phyloP scores from a whole-genome alignment of 768 basidiomycete genomes.

The Boletus sensibilis region DNA sequence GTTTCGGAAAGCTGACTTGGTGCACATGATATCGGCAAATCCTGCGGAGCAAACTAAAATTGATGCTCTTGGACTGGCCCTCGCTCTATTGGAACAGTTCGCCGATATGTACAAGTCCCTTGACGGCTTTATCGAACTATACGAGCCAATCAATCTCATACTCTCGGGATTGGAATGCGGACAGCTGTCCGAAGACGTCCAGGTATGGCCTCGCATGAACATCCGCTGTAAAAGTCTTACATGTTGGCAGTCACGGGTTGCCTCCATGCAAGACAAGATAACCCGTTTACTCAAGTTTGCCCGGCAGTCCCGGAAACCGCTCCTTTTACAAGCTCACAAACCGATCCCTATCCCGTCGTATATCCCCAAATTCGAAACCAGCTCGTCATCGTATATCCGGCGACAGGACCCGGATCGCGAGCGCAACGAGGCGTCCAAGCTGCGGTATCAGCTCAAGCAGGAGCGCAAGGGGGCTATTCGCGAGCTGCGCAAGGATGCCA shows the following conservation, averaged over 20 bases:
- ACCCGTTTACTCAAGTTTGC: slow-evolving; percentile 71
- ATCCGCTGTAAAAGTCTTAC: slow-evolving; percentile 10
- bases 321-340: slow-evolving; percentile 88
- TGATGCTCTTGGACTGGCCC: slow-evolving; percentile 60
- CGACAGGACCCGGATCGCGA: slow-evolving; percentile 91
- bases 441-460: slow-evolving; percentile 88
- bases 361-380: slow-evolving; percentile 87
- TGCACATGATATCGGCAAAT: slow-evolving; percentile 38
- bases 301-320: slow-evolving; percentile 67
- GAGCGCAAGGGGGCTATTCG: slow-evolving; percentile 96
- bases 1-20: slow-evolving; percentile 48
- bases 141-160: slow-evolving; percentile 60
- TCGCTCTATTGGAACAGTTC: slow-evolving; percentile 65
- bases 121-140: slow-evolving; percentile 85
- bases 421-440: slow-evolving; percentile 80
- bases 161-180: slow-evolving; percentile 51
- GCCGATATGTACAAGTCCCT: slow-evolving; percentile 76
- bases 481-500: slow-evolving; percentile 92
- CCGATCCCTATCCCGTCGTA: slow-evolving; percentile 94
- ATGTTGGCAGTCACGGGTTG: slow-evolving; percentile 45
- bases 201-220: slow-evolving; percentile 42
- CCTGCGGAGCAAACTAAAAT: slow-evolving; percentile 63
- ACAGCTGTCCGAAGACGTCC: slow-evolving; percentile 48
- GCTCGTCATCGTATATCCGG: slow-evolving; percentile 71
- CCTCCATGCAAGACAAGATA: slow-evolving; percentile 48